Evolutionary conservation across 2,329 filamentous ascomycete species (phyloP).

Genomic region (Cladophialophora chaetospira): DNA sequence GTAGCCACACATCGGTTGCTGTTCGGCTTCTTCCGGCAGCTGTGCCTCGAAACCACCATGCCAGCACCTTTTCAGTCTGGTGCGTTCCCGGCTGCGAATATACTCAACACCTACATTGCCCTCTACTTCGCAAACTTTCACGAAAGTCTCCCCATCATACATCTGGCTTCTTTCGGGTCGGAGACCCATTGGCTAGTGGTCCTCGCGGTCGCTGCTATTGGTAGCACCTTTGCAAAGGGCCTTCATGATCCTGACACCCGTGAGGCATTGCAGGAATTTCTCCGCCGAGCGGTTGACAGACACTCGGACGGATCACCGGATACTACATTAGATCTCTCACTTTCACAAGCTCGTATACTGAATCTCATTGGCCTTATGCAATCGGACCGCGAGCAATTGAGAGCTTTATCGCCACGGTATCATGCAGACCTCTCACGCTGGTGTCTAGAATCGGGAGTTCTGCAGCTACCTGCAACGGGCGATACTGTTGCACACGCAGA

Average conservation of each 20-base stretch:
- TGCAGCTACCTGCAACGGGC: constrained; percentile 19
- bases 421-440: constrained; percentile 30
- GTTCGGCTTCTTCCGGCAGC: constrained; percentile 35
- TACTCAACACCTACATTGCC: constrained; percentile 38
- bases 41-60: constrained; percentile 40
- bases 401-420: constrained; percentile 21
- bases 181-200: constrained; percentile 46
- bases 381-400: constrained; percentile 24
- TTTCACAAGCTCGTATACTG: constrained; percentile 27
- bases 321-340: constrained; percentile 11
- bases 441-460: constrained; percentile 29
- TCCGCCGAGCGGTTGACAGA: constrained; percentile 40
- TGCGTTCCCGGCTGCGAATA: constrained; percentile 35
- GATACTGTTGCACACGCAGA: background rate
- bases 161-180: constrained; percentile 41
- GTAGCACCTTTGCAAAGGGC: constrained; percentile 40
- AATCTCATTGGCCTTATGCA: constrained; percentile 28
- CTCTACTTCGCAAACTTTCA: constrained; percentile 45
- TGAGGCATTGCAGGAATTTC: constrained; percentile 45
- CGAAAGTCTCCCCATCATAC: constrained; percentile 45
- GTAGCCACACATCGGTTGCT: constrained; percentile 35
- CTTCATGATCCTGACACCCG: constrained; percentile 36
- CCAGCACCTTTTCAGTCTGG: constrained; percentile 38
- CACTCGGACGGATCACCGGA: constrained; percentile 18
- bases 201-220: constrained; percentile 45